Evolutionary conservation across 1,139 yeast species (phyloP).

Genomic region (Hemisphaericaspora subhashii): DNA sequence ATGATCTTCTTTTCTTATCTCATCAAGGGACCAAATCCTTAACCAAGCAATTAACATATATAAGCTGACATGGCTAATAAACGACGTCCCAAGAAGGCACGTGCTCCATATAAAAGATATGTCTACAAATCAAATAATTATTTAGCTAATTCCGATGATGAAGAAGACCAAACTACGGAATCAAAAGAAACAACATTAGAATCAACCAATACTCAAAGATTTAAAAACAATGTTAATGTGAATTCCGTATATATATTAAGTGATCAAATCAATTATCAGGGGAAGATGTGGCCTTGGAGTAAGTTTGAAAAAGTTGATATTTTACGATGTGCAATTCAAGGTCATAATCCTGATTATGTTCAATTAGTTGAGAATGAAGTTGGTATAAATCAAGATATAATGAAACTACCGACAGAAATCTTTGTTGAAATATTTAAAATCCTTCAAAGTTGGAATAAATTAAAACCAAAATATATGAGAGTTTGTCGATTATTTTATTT

Average conservation of each 20-base stretch:
- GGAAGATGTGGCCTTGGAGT: constrained; percentile 44
- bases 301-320: constrained; percentile 50
- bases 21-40: no score
- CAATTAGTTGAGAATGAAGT: constrained; percentile 15
- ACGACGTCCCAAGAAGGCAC: constrained; percentile 77
- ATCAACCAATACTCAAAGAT: constrained; percentile 27
- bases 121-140: constrained; percentile 60
- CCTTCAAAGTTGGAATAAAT: constrained; percentile 30
- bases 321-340: constrained; percentile 31
- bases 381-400: constrained; percentile 15
- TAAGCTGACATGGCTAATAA: constrained; percentile 72
- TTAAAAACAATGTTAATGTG: constrained; percentile 31
- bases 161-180: constrained; percentile 27
- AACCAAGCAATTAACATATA: background rate
- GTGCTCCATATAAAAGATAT: constrained; percentile 75
- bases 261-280: constrained; percentile 19
- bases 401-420: constrained; percentile 60
- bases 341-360: constrained; percentile 18
- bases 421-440: constrained; percentile 51
- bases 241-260: constrained; percentile 40
- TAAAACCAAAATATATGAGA: constrained; percentile 54
- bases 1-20: no score
- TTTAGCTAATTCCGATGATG: constrained; percentile 34
- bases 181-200: constrained; percentile 16
- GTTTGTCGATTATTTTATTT: constrained; percentile 64